Percentiles rank a stretch among this genome's conserved stretches.
Conservation (phyloP, 1,284 basidiomycete species). For the Marasmius tenuissimus region DNA sequence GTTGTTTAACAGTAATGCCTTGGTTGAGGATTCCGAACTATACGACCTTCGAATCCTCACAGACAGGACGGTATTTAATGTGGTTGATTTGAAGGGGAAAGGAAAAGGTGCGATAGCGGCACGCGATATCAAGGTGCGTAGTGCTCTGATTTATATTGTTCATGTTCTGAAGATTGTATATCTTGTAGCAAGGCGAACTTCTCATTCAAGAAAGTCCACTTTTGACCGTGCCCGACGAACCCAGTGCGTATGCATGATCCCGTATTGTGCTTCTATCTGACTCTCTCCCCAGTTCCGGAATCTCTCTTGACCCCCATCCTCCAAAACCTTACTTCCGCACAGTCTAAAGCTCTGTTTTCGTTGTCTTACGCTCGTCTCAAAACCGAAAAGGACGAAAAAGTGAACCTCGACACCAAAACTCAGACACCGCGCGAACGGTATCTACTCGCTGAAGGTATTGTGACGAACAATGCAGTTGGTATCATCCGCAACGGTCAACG, state of each 20-base stretch:
- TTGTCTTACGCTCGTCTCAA: not conserved
- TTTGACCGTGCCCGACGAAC: constrained; percentile 50
- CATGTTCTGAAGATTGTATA: too few species aligned
- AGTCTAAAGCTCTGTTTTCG: not conserved
- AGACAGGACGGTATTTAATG: not conserved
- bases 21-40: not conserved
- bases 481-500: constrained; percentile 38
- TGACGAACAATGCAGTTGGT: constrained; percentile 63
- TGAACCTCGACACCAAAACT: not conserved
- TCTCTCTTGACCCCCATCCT: not conserved
- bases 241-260: constrained; percentile 24
- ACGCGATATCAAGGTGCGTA: constrained; percentile 35
- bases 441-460: constrained; percentile 54
- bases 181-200: constrained; percentile 49
- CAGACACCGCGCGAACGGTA: constrained; percentile 31
- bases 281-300: constrained; percentile 28
- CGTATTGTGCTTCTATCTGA: not conserved
- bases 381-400: not conserved
- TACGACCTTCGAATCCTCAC: constrained; percentile 1
- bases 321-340: not conserved
- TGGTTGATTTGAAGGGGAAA: constrained; percentile 19
- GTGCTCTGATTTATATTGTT: not conserved
- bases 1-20: not conserved
- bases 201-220: constrained; percentile 54
- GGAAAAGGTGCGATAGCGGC: constrained; percentile 40